A percentile compares a stretch with the other conserved stretches of the same genome.
Evolutionary conservation across 352 stramenopile genomes (phyloP).

Genomic region (Blastocystis sp.): DNA sequence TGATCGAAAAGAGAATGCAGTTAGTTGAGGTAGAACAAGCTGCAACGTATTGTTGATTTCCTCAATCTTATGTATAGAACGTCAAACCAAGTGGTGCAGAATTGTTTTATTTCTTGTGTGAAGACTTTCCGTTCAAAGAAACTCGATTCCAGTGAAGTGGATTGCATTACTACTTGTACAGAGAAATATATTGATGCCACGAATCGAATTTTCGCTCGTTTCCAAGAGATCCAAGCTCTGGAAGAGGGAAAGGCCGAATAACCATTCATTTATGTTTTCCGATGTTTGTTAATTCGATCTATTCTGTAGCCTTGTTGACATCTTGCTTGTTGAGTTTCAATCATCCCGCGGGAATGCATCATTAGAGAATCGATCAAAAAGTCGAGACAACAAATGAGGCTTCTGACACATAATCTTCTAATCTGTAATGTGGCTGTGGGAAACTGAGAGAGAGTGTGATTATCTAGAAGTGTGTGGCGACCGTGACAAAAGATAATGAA

Average conservation of each 20-base stretch:
- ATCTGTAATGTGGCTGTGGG: constrained; percentile 73
- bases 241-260: neutral
- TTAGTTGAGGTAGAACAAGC: constrained; percentile 7
- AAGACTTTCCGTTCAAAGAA: constrained; percentile 8
- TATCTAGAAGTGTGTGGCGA: constrained; percentile 49
- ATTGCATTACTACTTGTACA: neutral
- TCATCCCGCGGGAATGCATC: neutral
- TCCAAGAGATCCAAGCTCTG: constrained; percentile 8
- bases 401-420: constrained; percentile 83
- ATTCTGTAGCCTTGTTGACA: neutral
- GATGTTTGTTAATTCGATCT: neutral
- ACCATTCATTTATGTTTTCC: neutral
- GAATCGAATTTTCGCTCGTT: constrained; percentile 14
- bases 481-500: constrained; percentile 74
- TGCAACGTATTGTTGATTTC: neutral
- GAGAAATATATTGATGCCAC: neutral
- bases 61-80: neutral
- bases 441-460: neutral
- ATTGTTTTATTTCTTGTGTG: constrained; percentile 8
- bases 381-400: constrained; percentile 69
- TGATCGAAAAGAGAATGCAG: constrained; percentile 41
- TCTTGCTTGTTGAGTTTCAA: neutral
- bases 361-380: neutral
- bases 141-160: constrained; percentile 11
- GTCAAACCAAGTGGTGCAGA: neutral